A percentile compares a stretch with the other conserved stretches of the same genome.
These are phyloP conservation scores for Mycena latifolia DNA, from an alignment of 768 basidiomycete genomes.

Conservation along the genomic window DNA sequence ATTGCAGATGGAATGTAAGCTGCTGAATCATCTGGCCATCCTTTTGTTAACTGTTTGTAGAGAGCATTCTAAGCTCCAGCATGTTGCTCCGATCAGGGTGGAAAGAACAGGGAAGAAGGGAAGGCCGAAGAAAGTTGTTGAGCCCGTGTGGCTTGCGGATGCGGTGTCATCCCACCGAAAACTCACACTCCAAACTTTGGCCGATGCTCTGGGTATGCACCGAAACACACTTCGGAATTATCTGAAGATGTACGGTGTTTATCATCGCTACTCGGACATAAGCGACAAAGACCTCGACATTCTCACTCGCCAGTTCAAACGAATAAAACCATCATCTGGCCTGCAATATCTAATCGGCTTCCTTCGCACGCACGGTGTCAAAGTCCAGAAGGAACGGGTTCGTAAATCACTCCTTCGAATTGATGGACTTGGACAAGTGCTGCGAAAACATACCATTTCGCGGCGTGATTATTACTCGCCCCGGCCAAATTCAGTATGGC, in stretches of 20 bases:
- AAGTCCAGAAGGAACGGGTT: slow-evolving; percentile 38
- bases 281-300: slow-evolving; percentile 36
- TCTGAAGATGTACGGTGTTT: slow-evolving; percentile 30
- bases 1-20: slow-evolving; percentile 12
- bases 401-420: slow-evolving; percentile 34
- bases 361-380: slow-evolving; percentile 36
- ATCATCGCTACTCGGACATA: slow-evolving; percentile 32
- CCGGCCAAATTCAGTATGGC: slow-evolving; percentile 38
- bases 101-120: slow-evolving; percentile 9
- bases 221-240: slow-evolving; percentile 35
- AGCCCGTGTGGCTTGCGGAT: slow-evolving; percentile 32
- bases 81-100: background rate
- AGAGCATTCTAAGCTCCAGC: slow-evolving; percentile 8
- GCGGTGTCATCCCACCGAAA: slow-evolving; percentile 25
- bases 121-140: slow-evolving; percentile 32
- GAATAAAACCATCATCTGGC: slow-evolving; percentile 38
- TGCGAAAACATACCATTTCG: slow-evolving; percentile 36
- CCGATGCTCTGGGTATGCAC: slow-evolving; percentile 34
- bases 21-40: background rate
- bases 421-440: slow-evolving; percentile 39
- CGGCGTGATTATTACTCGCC: slow-evolving; percentile 37
- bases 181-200: slow-evolving; percentile 32
- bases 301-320: slow-evolving; percentile 32
- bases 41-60: background rate
- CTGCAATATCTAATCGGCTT: slow-evolving; percentile 42